phyloP scores from a whole-genome alignment of 768 basidiomycete species.

The Panellus pusillus region DNA sequence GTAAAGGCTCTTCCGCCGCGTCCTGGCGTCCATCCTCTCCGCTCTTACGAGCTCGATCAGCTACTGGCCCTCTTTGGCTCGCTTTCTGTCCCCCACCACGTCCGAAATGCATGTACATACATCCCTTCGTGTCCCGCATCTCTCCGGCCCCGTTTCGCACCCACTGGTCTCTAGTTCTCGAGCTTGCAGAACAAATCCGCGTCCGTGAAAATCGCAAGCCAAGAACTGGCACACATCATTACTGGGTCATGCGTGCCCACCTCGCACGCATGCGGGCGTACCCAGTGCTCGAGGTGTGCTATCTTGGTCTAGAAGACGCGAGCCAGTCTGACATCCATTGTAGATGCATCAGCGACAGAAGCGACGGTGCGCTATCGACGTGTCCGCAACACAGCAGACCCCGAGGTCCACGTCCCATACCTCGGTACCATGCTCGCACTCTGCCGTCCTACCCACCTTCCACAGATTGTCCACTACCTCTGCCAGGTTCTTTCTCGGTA shows the following conservation, averaged over 20 bases:
- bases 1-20: slow-evolving; percentile 36
- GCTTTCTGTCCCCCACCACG: slow-evolving; percentile 37
- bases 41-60: slow-evolving; percentile 35
- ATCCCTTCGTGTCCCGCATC: slow-evolving; percentile 31
- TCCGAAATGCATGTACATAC: slow-evolving; percentile 29
- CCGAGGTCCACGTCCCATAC: slow-evolving; percentile 49
- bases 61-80: slow-evolving; percentile 53
- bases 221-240: slow-evolving; percentile 46
- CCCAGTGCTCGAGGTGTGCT: slow-evolving; percentile 16
- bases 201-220: slow-evolving; percentile 5
- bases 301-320: neutral
- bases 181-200: slow-evolving; percentile 38
- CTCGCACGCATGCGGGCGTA: slow-evolving; percentile 31
- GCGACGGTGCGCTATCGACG: slow-evolving; percentile 42
- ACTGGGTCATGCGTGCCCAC: slow-evolving; percentile 59
- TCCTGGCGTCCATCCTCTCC: slow-evolving; percentile 26
- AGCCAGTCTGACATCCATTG: neutral
- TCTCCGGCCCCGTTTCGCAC: slow-evolving; percentile 20
- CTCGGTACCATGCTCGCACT: slow-evolving; percentile 39
- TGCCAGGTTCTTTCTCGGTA: slow-evolving; percentile 36
- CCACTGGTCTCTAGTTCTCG: slow-evolving; percentile 53
- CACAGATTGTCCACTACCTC: slow-evolving; percentile 36
- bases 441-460: slow-evolving; percentile 27
- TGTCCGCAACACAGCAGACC: slow-evolving; percentile 38
- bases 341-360: slow-evolving; percentile 28